Percentiles rank a stretch among this genome's conserved stretches.
Evolutionary conservation across 2,329 filamentous ascomycete genomes (phyloP).

Genomic region (Colletotrichum higginsianum): DNA sequence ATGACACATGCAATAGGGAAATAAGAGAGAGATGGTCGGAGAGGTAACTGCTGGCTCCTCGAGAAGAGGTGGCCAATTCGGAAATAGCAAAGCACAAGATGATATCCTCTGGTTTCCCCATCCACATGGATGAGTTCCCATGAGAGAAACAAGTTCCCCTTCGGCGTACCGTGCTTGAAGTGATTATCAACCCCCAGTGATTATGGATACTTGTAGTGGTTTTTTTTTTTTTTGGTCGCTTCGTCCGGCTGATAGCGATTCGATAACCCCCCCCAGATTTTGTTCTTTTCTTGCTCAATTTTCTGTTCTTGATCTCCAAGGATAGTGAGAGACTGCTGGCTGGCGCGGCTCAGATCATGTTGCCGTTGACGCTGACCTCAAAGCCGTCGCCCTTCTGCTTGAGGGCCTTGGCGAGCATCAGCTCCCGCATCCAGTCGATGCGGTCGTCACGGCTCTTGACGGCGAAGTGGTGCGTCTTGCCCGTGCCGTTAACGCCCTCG

Average conservation of each 20-base stretch:
- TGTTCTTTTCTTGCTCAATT: too few relatives aligned
- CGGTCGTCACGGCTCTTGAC: slow-evolving; percentile 89
- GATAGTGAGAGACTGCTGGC: background rate
- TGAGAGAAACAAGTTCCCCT: background rate
- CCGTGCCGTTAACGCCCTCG: slow-evolving; percentile 71
- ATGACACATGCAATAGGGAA: slow-evolving; percentile 41
- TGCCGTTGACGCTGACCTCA: slow-evolving; percentile 86
- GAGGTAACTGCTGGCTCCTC: too few relatives aligned
- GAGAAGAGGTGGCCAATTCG: slow-evolving; percentile 41
- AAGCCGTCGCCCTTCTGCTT: slow-evolving; percentile 88
- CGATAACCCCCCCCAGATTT: background rate
- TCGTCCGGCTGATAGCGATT: background rate
- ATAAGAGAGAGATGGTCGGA: slow-evolving; percentile 27
- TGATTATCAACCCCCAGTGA: background rate
- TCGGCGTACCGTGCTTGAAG: slow-evolving; percentile 8
- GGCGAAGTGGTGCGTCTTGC: slow-evolving; percentile 94
- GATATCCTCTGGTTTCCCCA: slow-evolving; percentile 25
- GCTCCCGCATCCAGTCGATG: slow-evolving; percentile 97
- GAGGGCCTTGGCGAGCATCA: slow-evolving; percentile 91
- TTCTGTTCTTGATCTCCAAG: slow-evolving; percentile 3
- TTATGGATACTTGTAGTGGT: background rate
- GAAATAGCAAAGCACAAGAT: slow-evolving; percentile 38
- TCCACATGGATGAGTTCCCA: background rate
- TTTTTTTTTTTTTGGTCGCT: slow-evolving; percentile 29
- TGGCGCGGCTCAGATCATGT: slow-evolving; percentile 71